Conservation (phyloP, 2,329 filamentous ascomycete genomes). For the Microdochium paspali region DNA sequence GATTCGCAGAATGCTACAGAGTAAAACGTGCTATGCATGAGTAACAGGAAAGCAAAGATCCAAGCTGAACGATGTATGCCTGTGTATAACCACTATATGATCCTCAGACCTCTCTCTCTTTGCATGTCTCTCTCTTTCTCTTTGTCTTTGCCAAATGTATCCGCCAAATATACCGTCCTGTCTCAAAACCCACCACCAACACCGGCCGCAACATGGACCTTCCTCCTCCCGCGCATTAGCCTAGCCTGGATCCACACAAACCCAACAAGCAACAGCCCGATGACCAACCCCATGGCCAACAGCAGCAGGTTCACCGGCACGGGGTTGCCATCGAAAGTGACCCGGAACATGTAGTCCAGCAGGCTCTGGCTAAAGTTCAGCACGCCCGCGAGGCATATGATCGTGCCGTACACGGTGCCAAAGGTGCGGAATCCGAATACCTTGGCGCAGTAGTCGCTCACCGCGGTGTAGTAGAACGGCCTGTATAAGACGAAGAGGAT, state of each 20-base stretch:
- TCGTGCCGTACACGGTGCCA: conserved; percentile 85
- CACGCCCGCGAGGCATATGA: conserved; percentile 77
- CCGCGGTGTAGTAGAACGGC: conserved; percentile 84
- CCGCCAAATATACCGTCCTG: too few species aligned
- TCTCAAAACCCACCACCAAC: not conserved
- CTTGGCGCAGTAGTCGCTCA: conserved; percentile 83
- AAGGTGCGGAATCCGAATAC: conserved; percentile 90
- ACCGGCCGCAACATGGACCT: not conserved
- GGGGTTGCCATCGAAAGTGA: conserved; percentile 61
- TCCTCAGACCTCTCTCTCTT: too few species aligned
- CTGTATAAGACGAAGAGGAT: conserved; percentile 75
- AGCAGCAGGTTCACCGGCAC: conserved; percentile 68
- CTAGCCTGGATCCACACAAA: conserved; percentile 47
- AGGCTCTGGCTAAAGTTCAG: conserved; percentile 78
- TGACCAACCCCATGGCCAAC: conserved; percentile 46
- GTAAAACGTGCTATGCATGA: too few species aligned
- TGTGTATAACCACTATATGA: too few species aligned
- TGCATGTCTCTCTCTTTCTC: too few species aligned
- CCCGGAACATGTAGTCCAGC: conserved; percentile 69
- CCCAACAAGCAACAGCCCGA: conserved; percentile 56
- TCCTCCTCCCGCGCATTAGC: conserved; percentile 4
- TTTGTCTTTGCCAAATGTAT: too few species aligned
- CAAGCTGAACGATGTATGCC: too few species aligned
- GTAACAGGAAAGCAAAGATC: too few species aligned
- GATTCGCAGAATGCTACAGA: too few species aligned